Evolutionary conservation across 352 stramenopile species (phyloP).

Genomic region (Pythium apleroticum): DNA sequence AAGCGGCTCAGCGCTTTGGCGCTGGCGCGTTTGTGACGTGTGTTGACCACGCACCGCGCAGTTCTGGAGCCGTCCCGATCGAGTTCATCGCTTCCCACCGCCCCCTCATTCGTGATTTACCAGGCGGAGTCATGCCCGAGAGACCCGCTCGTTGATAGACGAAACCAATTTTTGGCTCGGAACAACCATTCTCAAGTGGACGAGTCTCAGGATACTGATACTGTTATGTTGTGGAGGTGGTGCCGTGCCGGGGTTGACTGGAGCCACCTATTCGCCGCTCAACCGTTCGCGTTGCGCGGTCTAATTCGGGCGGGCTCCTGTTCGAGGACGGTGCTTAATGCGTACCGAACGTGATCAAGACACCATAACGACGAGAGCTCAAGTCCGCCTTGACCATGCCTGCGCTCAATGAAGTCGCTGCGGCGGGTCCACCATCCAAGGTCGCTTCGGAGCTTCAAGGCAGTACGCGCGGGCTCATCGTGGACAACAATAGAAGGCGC

Average conservation of each 20-base stretch:
- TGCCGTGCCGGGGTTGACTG: too few relatives aligned
- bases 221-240: too few relatives aligned
- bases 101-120: neutral
- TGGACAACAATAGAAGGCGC: neutral
- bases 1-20: neutral
- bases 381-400: neutral
- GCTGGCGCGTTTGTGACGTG: neutral
- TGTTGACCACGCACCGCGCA: neutral
- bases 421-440: neutral
- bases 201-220: too few relatives aligned
- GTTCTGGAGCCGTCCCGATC: neutral
- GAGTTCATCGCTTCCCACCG: slow-evolving; percentile 3
- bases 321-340: neutral
- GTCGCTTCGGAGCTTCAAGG: neutral
- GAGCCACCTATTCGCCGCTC: too few relatives aligned
- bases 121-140: neutral
- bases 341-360: neutral
- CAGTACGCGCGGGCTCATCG: neutral
- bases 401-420: neutral
- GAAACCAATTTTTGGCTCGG: neutral
- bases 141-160: neutral
- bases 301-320: neutral
- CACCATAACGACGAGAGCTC: neutral
- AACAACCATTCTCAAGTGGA: too few relatives aligned
- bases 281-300: neutral